These are phyloP conservation scores for Spathaspora girioi DNA, from an alignment of 805 yeast genomes.

Conservation along the genomic window DNA sequence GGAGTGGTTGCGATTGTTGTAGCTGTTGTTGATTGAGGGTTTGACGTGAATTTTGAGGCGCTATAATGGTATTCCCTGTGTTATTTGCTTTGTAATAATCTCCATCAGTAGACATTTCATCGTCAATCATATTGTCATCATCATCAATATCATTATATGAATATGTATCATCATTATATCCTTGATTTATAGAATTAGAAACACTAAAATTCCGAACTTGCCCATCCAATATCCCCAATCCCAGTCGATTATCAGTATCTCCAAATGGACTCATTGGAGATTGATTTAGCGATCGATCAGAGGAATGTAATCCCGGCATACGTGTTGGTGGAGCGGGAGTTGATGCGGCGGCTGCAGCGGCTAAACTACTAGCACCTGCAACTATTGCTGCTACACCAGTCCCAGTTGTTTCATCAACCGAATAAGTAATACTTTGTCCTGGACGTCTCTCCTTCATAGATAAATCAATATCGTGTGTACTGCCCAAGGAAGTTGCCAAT, in stretches of 20 bases:
- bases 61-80: conserved; percentile 4
- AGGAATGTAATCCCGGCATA: background rate
- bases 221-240: background rate
- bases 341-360: background rate
- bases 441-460: conserved; percentile 8
- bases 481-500: conserved; percentile 17
- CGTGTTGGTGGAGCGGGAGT: background rate
- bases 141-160: conserved; percentile 21
- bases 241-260: conserved; percentile 1
- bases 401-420: conserved; percentile 3
- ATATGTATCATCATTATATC: conserved; percentile 19
- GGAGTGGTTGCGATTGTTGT: conserved; percentile 2
- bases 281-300: conserved; percentile 6
- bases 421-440: conserved; percentile 1
- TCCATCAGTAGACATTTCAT: conserved; percentile 27
- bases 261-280: conserved; percentile 12
- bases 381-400: background rate
- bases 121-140: conserved; percentile 16
- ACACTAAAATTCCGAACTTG: background rate
- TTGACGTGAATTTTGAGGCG: conserved; percentile 1
- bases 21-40: background rate
- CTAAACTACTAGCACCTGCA: background rate
- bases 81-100: conserved; percentile 15
- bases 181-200: conserved; percentile 17
- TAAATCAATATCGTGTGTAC: conserved; percentile 22